A percentile compares a stretch with the other conserved stretches of the same genome.
These are phyloP conservation scores for Vitis hybrid DNA, from an alignment of 177 flowering plant genomes.

Conservation along the genomic window DNA sequence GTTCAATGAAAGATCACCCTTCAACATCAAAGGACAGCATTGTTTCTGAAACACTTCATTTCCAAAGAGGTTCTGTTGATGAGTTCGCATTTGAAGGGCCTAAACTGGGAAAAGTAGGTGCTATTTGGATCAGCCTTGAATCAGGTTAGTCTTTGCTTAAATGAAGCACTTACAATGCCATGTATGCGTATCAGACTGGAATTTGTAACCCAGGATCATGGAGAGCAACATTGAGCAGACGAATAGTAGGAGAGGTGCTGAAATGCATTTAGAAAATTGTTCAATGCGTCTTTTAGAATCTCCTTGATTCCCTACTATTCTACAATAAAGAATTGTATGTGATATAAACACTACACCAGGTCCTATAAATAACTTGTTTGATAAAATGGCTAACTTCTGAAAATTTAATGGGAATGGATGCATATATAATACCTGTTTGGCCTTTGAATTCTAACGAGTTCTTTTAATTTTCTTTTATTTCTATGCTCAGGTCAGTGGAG, in stretches of 20 bases:
- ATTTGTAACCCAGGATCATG: background rate
- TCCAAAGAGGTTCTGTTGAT: slow-evolving; percentile 74
- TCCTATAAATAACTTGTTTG: background rate
- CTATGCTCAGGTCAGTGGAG: slow-evolving; percentile 83
- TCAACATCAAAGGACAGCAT: slow-evolving; percentile 17
- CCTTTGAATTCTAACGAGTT: background rate
- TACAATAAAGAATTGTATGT: background rate
- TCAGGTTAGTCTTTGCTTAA: slow-evolving; percentile 53
- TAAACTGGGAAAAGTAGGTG: slow-evolving; percentile 52
- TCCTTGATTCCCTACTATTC: background rate
- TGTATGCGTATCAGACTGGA: background rate
- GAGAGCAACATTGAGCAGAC: too few species aligned
- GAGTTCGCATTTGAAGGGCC: slow-evolving; percentile 70
- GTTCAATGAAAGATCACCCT: slow-evolving; percentile 15
- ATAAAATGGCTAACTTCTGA: too few species aligned
- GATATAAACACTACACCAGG: background rate
- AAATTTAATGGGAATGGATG: too few species aligned
- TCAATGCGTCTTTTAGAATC: too few species aligned
- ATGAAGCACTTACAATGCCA: background rate
- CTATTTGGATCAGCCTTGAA: slow-evolving; percentile 80
- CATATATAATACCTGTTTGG: background rate
- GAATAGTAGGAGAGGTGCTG: background rate
- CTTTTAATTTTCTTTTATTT: slow-evolving; percentile 5
- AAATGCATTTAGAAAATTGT: background rate
- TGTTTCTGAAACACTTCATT: slow-evolving; percentile 31